These are phyloP conservation scores for Clausena lansium DNA, from an alignment of 345 rosid species.

Conservation along the genomic window DNA sequence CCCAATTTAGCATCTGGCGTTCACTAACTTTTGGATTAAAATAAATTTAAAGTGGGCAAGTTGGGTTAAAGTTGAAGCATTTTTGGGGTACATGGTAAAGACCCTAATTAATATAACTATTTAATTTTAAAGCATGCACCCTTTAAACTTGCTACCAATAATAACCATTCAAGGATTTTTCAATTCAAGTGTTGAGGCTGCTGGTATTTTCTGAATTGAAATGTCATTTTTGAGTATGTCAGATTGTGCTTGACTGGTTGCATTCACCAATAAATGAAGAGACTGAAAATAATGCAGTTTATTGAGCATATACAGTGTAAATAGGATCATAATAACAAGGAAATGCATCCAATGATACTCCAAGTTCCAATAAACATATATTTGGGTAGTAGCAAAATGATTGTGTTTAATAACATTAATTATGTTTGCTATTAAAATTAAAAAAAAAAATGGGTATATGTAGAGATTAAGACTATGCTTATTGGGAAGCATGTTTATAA, in stretches of 20 bases:
- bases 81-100: neutral
- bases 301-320: neutral
- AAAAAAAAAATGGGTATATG: too few species aligned
- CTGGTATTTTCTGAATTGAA: neutral
- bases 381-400: neutral
- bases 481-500: too few species aligned
- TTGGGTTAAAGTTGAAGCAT: neutral
- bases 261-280: neutral
- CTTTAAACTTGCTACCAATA: neutral
- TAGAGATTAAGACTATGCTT: too few species aligned
- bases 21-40: neutral
- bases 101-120: neutral
- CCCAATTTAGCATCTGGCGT: constrained; percentile 15
- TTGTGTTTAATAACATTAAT: neutral
- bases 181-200: neutral
- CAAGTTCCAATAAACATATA: neutral
- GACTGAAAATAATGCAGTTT: neutral
- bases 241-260: constrained; percentile 15
- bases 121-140: neutral
- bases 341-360: neutral
- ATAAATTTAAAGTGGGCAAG: neutral
- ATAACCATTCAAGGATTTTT: neutral
- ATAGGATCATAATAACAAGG: neutral
- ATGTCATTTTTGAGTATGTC: constrained; percentile 6
- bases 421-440: too few species aligned